Percentiles rank a stretch among this genome's conserved stretches.
These are phyloP conservation scores for Maudiozyma bulderi DNA, from an alignment of 805 yeast genomes.

Conservation along the genomic window DNA sequence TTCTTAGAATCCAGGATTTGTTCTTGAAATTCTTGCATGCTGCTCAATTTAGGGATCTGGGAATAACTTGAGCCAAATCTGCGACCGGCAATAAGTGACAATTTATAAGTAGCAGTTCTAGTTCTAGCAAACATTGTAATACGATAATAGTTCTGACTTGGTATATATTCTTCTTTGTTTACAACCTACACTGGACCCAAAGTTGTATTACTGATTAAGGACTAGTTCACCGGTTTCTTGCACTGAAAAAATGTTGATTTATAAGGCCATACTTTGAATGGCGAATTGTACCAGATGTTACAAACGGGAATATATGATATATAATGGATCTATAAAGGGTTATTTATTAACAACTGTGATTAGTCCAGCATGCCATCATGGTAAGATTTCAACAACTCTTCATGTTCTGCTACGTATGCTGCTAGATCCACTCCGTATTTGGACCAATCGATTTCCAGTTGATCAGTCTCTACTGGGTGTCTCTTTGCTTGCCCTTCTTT, in stretches of 20 bases:
- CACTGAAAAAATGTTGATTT: too few relatives aligned
- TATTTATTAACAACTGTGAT: not conserved
- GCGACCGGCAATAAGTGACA: not conserved
- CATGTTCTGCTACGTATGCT: slow-evolving; percentile 16
- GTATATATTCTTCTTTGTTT: not conserved
- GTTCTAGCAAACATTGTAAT: not conserved
- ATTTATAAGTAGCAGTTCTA: not conserved
- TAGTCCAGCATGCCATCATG: slow-evolving; percentile 13
- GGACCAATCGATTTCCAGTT: slow-evolving; percentile 15
- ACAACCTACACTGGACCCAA: too few relatives aligned
- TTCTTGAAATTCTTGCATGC: slow-evolving; percentile 30
- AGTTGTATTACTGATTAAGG: too few relatives aligned
- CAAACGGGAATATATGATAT: too few relatives aligned
- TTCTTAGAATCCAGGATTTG: slow-evolving; percentile 15
- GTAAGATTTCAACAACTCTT: slow-evolving; percentile 12
- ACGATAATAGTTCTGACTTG: not conserved
- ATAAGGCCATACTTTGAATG: too few relatives aligned
- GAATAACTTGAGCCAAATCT: slow-evolving; percentile 11
- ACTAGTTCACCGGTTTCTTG: too few relatives aligned
- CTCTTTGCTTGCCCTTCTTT: slow-evolving; percentile 14
- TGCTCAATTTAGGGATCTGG: slow-evolving; percentile 28
- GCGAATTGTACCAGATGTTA: too few relatives aligned
- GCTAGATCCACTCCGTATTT: slow-evolving; percentile 21
- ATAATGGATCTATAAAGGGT: too few relatives aligned
- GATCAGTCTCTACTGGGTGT: not conserved